phyloP scores from a whole-genome alignment of 2,329 filamentous ascomycete genomes.

The Penicillium sp. region DNA sequence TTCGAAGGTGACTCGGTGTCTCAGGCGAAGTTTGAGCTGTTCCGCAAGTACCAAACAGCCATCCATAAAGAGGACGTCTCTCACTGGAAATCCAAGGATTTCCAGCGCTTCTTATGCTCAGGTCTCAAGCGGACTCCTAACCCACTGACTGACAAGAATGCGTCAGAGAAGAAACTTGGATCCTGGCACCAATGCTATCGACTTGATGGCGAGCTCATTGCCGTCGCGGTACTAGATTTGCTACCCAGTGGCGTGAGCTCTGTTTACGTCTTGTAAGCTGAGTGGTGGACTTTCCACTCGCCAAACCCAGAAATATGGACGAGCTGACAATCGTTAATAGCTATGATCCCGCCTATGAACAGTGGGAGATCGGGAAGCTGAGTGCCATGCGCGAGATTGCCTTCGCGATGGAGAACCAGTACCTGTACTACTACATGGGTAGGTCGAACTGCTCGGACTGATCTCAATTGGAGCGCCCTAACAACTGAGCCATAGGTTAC shows the following conservation, averaged over 20 bases:
- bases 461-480: not conserved
- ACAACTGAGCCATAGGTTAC: constrained; percentile 44
- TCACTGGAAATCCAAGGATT: constrained; percentile 44
- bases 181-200: constrained; percentile 52
- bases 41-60: constrained; percentile 46
- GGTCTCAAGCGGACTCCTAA: constrained; percentile 42
- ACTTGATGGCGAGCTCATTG: constrained; percentile 48
- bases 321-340: constrained; percentile 25
- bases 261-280: constrained; percentile 48
- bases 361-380: constrained; percentile 61
- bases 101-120: constrained; percentile 48
- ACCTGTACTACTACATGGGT: constrained; percentile 65
- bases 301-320: not conserved
- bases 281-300: not conserved
- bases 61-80: constrained; percentile 46
- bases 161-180: constrained; percentile 44
- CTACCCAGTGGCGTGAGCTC: constrained; percentile 48
- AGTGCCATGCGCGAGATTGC: constrained; percentile 59
- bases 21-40: constrained; percentile 47
- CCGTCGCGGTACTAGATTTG: constrained; percentile 48
- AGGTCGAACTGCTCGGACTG: constrained; percentile 7
- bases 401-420: constrained; percentile 52
- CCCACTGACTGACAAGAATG: constrained; percentile 26
- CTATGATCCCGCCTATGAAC: constrained; percentile 59
- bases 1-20: constrained; percentile 48